Base-by-base conservation (phyloP, 2,329 filamentous ascomycete genomes). In the Podosphaera xanthii region DNA sequence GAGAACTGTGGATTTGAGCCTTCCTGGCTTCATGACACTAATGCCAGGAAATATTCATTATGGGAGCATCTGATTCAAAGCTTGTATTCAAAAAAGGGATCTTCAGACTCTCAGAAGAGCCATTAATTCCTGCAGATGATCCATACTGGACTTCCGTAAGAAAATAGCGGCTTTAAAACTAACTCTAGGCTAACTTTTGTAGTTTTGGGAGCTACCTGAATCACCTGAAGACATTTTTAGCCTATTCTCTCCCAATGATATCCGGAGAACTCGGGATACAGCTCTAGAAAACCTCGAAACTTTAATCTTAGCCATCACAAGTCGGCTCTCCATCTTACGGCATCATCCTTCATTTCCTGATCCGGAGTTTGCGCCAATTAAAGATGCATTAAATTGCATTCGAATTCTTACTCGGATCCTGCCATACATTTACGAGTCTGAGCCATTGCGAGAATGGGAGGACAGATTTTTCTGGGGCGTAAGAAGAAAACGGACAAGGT, bases 61-160 rank as follows among this genome's bases (percentile, higher is more conserved):
- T 98, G 92, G 92, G 92, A 72, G 91, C 91, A 70, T 96, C 91
- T 73, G 91, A 97, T 75, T 97, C 91, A 68, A 97, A 97, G 79
- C 83, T 97, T 70, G 88, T 91, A 70, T 97, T 98, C 79, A 97
- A 96, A 74, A 87, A 94, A 74, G 91, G 90, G 73, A 94, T 97
- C 75, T 96, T 97, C 76, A 83, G 86, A 69, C 81, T 98, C 61
- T 92, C 89, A n/a, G 89, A 95, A 71, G 86, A 94, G 71, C 82
- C 83, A 64, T 78, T 86, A 70, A 96, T 97, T 69, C 78, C 88
- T 61, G 82, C 88, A 60, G 85, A 92, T 72, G 88, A 96, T 74
- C 77, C 82, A 22, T 96, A 95, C 74, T 98, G 92, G 92, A 83
- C 86, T 63, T 87, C 87, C 70, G 89, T 94, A 73, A 69, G 85